Evolutionary conservation across 768 basidiomycete species (phyloP), one percentile per base, ranked within the genome.

Genomic region (Suillus alpinus): DNA sequence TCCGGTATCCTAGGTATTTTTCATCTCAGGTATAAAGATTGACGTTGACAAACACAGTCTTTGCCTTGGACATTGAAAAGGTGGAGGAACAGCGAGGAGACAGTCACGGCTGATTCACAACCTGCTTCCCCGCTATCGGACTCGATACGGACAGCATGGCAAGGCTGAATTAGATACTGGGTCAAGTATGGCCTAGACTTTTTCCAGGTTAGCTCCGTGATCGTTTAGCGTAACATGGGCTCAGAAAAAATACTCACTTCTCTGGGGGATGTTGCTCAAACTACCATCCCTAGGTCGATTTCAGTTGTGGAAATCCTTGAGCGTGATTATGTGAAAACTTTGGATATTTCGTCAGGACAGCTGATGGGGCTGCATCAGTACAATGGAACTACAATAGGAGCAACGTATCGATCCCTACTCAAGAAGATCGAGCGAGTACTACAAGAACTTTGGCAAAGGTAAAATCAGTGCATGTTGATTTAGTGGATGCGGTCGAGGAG

Each of bases 261-360:
- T 4, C 86, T 86, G 4, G 67, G 72, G 3, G 52, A 67, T 31
- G 67, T 73, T 53, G 74, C 73, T 4, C 68, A 71, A 16, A 72
- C 77, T 3, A 79, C 83, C 0, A 73, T 76, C 41, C 85, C 91
- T 0, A 83, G 87, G 0, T 79, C 94, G 9, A 77, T 94, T 37
- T 85, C 87, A 0, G 88, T 92, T 5, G 86, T 86, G 0, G 93
- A 95, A 72, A 91, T 94, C 59, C 83, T 93, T 66, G 94, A 94
- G 68, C 83, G 93, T 31, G 89, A 93, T 68, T 93, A 85, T 68
- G 63, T 90, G 57, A 84, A 84, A 59, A 69, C 69, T 16, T 75
- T 88, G 6, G 80, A 80, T 44, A 65, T 71, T 26, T 80, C 74
- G 18, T 79, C 77, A 2, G 70, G 72, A n/a, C 75, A 77, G 51